Evolutionary conservation across 495 filamentous ascomycete genomes (phyloP).

Genomic region (Chaetomium fimeti): DNA sequence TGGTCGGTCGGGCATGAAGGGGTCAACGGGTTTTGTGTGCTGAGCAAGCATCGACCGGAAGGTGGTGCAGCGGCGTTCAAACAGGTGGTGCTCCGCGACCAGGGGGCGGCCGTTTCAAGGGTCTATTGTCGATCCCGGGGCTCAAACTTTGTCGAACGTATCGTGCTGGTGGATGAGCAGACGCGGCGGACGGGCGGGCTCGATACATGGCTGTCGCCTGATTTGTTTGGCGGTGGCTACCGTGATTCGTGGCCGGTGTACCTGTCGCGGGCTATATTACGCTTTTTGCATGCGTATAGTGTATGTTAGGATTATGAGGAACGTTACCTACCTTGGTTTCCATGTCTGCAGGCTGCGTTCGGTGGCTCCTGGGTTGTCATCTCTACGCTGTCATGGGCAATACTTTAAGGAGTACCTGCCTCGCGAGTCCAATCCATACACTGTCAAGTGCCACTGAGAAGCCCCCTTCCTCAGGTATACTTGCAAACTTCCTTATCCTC

Average conservation of each 20-base stretch:
- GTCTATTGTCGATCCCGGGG: background rate
- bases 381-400: background rate
- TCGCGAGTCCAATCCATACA: too few relatives aligned
- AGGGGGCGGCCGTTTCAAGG: background rate
- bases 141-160: background rate
- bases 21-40: background rate
- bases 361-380: background rate
- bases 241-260: slow-evolving; percentile 16
- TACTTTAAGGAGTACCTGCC: too few relatives aligned
- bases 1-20: background rate
- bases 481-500: too few relatives aligned
- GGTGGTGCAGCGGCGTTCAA: background rate
- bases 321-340: background rate
- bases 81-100: background rate
- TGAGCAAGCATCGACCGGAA: background rate
- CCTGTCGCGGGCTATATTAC: slow-evolving; percentile 27
- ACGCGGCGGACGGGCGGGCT: background rate
- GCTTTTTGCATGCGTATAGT: slow-evolving; percentile 38
- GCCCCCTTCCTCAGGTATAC: too few relatives aligned
- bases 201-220: background rate
- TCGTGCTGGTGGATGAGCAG: too few relatives aligned
- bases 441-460: too few relatives aligned
- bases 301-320: slow-evolving; percentile 36
- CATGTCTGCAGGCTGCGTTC: background rate
- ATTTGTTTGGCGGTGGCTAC: background rate